Percentiles rank a stretch among this genome's conserved stretches.
phyloP scores from a whole-genome alignment of 2,329 filamentous ascomycete species.

The Diplodia scrobiculata region DNA sequence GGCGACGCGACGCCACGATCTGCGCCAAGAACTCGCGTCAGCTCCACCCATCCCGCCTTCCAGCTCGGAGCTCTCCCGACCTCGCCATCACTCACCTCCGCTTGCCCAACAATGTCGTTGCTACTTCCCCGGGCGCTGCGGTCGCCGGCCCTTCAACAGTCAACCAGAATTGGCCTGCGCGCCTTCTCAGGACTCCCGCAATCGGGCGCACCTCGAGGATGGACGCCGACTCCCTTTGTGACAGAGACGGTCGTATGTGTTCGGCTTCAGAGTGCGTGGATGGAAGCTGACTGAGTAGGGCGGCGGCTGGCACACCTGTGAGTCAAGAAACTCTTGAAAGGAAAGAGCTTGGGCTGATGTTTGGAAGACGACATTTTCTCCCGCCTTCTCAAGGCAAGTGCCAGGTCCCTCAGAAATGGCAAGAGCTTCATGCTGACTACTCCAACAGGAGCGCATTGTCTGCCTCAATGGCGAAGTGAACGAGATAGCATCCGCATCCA shows the following conservation, averaged over 20 bases:
- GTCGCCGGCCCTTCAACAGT: conserved; percentile 31
- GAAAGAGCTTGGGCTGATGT: conserved; percentile 14
- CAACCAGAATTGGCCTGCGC: conserved; percentile 33
- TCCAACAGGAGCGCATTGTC: conserved; percentile 80
- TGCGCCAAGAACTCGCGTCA: conserved; percentile 19
- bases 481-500: conserved; percentile 85
- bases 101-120: conserved; percentile 37
- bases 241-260: conserved; percentile 53
- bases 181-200: conserved; percentile 33
- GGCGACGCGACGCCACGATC: conserved; percentile 19
- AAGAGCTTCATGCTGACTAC: not conserved
- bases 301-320: conserved; percentile 56
- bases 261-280: not conserved
- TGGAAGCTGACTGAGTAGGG: conserved; percentile 46
- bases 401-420: not conserved
- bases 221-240: conserved; percentile 54
- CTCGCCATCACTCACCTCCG: not conserved
- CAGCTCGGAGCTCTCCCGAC: conserved; percentile 13
- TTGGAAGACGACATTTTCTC: conserved; percentile 50
- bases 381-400: conserved; percentile 47
- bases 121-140: conserved; percentile 37
- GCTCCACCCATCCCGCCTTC: conserved; percentile 11
- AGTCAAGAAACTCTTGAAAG: not conserved
- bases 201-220: conserved; percentile 40
- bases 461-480: conserved; percentile 91